Percentiles rank a stretch among this genome's conserved stretches.
phyloP scores from a whole-genome alignment of 1,284 basidiomycete species.

The Peniophora sp. region DNA sequence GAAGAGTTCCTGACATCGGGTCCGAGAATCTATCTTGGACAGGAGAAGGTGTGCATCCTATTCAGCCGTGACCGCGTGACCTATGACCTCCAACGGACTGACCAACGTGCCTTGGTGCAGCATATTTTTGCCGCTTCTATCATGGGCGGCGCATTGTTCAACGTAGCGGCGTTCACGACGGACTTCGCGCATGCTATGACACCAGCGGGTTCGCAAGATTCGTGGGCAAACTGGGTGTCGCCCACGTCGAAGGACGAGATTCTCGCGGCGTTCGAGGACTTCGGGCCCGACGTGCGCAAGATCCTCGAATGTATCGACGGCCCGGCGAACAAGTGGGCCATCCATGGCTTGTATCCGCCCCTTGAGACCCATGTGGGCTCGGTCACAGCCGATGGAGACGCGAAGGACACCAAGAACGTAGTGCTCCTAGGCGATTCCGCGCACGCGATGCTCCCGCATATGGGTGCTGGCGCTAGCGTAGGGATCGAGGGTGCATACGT shows the following conservation, averaged over 20 bases:
- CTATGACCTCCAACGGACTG: too few relatives aligned
- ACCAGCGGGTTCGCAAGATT: not conserved
- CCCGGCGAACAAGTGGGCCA: conserved; percentile 52
- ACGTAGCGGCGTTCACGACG: conserved; percentile 1
- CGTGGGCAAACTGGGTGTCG: not conserved
- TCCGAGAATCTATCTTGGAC: conserved; percentile 33
- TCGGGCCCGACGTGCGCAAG: conserved; percentile 17
- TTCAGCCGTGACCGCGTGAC: too few relatives aligned
- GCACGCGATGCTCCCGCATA: conserved; percentile 54
- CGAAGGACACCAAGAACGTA: too few relatives aligned
- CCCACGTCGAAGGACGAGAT: not conserved
- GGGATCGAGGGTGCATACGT: conserved; percentile 54
- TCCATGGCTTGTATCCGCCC: conserved; percentile 46
- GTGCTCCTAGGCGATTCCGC: conserved; percentile 51
- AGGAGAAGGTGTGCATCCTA: conserved; percentile 27
- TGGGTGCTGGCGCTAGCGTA: conserved; percentile 57
- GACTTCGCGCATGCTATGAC: not conserved
- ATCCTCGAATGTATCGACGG: conserved; percentile 41
- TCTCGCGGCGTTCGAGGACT: not conserved
- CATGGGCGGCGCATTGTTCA: conserved; percentile 20
- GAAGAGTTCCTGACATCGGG: conserved; percentile 15
- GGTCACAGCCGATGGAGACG: too few relatives aligned
- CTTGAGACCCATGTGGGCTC: conserved; percentile 32
- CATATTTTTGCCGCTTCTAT: conserved; percentile 55
- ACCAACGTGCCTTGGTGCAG: too few relatives aligned